Conservation (phyloP, 371 early-diverging fungal species). For the Capillidium heterosporum region DNA sequence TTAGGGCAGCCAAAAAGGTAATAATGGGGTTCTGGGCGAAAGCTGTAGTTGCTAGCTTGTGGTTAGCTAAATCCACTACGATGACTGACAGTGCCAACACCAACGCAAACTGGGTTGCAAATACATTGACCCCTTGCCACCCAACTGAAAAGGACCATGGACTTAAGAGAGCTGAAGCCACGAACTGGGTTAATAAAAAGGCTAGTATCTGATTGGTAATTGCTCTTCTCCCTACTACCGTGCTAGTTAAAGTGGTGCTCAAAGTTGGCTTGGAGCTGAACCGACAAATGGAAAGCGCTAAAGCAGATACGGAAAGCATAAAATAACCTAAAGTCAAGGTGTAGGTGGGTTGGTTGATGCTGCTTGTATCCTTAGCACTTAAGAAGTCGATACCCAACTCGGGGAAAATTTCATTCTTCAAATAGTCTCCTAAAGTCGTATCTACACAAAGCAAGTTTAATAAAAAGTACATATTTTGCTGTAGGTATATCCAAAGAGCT, state of each 20-base stretch:
- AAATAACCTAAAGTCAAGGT: neutral
- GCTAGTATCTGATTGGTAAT: neutral
- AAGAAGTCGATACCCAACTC: neutral
- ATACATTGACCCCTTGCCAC: too few relatives aligned
- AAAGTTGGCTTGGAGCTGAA: neutral
- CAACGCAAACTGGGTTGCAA: too few relatives aligned
- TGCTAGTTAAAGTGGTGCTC: neutral
- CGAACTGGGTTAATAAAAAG: neutral
- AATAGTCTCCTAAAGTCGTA: neutral
- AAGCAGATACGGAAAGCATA: neutral
- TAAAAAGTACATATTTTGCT: neutral
- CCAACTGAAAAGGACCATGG: neutral
- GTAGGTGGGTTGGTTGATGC: neutral
- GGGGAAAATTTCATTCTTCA: slow-evolving; percentile 1
- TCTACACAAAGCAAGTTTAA: neutral
- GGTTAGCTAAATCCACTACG: too few relatives aligned
- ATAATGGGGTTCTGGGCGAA: too few relatives aligned
- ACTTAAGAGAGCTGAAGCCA: neutral
- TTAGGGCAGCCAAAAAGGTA: too few relatives aligned
- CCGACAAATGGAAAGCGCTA: neutral
- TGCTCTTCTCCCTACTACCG: neutral
- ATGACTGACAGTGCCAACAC: too few relatives aligned
- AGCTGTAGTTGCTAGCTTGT: too few relatives aligned
- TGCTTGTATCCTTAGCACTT: neutral
- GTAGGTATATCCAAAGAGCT: neutral